Conservation (phyloP, 139 green algal genomes). For the Coelastrella sp. region DNA sequence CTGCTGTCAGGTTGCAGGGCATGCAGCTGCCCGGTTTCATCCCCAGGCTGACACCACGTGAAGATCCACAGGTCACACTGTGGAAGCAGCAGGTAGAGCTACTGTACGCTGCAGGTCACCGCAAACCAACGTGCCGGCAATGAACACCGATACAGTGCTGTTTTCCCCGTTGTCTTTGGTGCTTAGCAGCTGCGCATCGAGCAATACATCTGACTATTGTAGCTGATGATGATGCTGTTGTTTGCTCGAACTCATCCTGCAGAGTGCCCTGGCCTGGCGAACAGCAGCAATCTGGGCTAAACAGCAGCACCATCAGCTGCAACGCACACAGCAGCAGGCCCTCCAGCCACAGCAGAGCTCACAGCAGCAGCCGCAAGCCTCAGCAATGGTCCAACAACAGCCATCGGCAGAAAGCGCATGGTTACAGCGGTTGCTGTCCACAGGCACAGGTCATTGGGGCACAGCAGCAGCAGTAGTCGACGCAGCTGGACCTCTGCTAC, state of each 20-base stretch:
- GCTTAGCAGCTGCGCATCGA: too few relatives aligned
- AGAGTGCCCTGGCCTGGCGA: not conserved
- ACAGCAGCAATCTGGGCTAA: constrained; percentile 26
- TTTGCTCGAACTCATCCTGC: not conserved
- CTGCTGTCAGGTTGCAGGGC: not conserved
- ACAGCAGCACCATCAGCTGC: constrained; percentile 15
- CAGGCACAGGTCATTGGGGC: not conserved
- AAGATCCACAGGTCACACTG: not conserved
- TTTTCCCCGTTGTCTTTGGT: too few relatives aligned
- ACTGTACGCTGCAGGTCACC: not conserved
- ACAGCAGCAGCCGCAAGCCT: not conserved
- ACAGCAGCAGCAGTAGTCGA: constrained; percentile 11
- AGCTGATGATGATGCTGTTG: too few relatives aligned
- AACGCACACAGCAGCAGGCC: not conserved
- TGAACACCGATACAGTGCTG: too few relatives aligned
- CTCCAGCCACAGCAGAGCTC: not conserved
- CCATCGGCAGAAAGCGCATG: not conserved
- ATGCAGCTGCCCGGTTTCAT: constrained; percentile 35
- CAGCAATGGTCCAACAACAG: not conserved
- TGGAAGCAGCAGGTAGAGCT: constrained; percentile 34
- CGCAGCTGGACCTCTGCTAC: constrained; percentile 8
- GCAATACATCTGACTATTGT: too few relatives aligned
- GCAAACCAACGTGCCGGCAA: too few relatives aligned
- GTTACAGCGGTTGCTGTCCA: not conserved
- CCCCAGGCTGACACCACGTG: not conserved